Evolutionary conservation across 257 asterid genomes (phyloP).

Genomic region (Striga asiatica): DNA sequence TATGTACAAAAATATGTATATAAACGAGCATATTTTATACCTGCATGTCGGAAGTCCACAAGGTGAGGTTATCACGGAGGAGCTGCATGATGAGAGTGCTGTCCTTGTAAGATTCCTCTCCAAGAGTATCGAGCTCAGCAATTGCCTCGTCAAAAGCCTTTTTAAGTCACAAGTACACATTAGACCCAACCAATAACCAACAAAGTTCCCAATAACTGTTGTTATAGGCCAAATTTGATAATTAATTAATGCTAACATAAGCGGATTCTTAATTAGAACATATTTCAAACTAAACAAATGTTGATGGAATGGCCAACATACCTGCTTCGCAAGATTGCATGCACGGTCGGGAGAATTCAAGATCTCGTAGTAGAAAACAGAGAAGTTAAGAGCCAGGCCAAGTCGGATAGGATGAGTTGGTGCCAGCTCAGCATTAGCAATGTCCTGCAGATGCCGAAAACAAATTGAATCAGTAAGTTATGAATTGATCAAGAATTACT

Average conservation of each 20-base stretch:
- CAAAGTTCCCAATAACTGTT: background rate
- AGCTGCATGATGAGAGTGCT: slow-evolving; percentile 97
- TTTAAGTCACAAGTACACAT: background rate
- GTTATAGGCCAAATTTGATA: background rate
- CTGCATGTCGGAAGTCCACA: slow-evolving; percentile 97
- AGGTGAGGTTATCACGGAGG: slow-evolving; percentile 83
- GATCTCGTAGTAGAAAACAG: slow-evolving; percentile 79
- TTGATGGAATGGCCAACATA: too few relatives aligned
- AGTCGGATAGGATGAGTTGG: slow-evolving; percentile 87
- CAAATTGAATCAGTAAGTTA: background rate
- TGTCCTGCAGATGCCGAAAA: slow-evolving; percentile 34
- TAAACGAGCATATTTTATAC: slow-evolving; percentile 14
- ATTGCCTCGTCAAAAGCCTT: slow-evolving; percentile 93
- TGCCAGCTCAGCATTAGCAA: slow-evolving; percentile 68
- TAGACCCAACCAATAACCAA: too few relatives aligned
- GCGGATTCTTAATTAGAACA: background rate
- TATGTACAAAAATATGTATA: background rate
- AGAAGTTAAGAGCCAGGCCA: slow-evolving; percentile 83
- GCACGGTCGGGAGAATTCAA: slow-evolving; percentile 83
- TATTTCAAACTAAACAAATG: too few relatives aligned
- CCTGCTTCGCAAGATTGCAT: slow-evolving; percentile 84
- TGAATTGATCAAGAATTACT: background rate
- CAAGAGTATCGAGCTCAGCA: slow-evolving; percentile 85
- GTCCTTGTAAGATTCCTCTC: slow-evolving; percentile 92
- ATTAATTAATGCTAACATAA: background rate